Base-by-base conservation (phyloP, 2,329 filamentous ascomycete genomes). In the Alternaria triticimaculans region DNA sequence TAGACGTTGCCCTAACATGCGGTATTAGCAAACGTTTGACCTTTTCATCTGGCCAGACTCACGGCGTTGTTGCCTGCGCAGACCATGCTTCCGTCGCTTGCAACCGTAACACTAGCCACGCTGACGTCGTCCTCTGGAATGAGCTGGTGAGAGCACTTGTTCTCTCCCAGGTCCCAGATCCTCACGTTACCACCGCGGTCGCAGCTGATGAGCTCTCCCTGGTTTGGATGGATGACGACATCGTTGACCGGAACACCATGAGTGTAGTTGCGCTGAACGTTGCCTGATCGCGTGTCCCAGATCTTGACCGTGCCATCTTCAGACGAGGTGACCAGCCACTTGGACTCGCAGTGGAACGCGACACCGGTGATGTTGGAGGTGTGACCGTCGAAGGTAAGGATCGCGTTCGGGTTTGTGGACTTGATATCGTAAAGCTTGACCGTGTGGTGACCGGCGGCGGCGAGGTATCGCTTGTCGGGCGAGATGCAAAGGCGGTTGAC, bases 401-500 rank as follows among this genome's bases (percentile, higher is more conserved):
- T 87, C 1, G 96, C 92, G 70, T 95, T 96, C 3, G 96, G 94
- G 75, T 98, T 98, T n/a, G 93, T 95, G 15, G 94, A 97, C 78
- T 97, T 97, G 84, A 98, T 97, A 77, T 99, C 96, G 84, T 96
- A 99, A 62, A 99, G 92, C 83, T 98, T 98, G 77, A 99, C 93
- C 55, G 92, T 94, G 80, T 95, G 93, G 71, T 90, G 88, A 25
- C 90, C 90, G 0, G 90, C 90, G 23, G 90, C 94, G 33, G 94
- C 95, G 58, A 98, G 90, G 81, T 92, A 97, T 67, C 95, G 92
- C 83, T 99, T 99, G 84, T 99, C 96, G 67, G 96, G 96, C 12
- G 96, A 97, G 76, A 99, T 99, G 81, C 95, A 98, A 53, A 99
- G 90, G 46, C 96, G 92, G 82, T 99, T 99, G 72, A 99, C 96